Conservation (phyloP, 257 asterid species). For the Anisodus acutangulus region DNA sequence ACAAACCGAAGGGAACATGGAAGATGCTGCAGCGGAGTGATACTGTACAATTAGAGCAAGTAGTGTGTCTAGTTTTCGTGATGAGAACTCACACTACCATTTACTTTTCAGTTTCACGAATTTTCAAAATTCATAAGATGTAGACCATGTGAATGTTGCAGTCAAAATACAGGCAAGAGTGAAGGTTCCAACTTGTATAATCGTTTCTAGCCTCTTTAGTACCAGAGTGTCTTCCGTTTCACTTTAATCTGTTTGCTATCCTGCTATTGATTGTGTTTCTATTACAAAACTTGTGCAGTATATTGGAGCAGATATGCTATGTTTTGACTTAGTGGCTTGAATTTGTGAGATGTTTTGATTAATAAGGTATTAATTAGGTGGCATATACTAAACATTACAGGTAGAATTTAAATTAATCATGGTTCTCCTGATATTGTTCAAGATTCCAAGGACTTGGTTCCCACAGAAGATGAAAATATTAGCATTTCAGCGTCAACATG, state of each 20-base stretch:
- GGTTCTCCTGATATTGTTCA: neutral
- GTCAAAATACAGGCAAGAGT: slow-evolving; percentile 44
- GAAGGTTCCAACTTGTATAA: slow-evolving; percentile 35
- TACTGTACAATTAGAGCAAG: slow-evolving; percentile 26
- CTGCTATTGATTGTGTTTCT: neutral
- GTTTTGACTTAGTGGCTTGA: neutral
- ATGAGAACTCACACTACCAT: slow-evolving; percentile 27
- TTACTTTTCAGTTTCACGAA: slow-evolving; percentile 26
- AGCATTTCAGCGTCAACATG: neutral
- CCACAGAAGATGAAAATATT: neutral
- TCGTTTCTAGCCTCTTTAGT: slow-evolving; percentile 32
- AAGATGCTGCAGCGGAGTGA: slow-evolving; percentile 79
- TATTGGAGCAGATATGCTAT: neutral
- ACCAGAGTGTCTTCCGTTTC: slow-evolving; percentile 5
- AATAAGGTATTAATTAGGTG: neutral
- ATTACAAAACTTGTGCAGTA: neutral
- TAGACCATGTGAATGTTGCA: slow-evolving; percentile 38
- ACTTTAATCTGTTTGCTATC: neutral
- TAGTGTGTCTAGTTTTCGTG: slow-evolving; percentile 28
- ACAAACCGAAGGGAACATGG: slow-evolving; percentile 64
- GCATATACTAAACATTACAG: neutral
- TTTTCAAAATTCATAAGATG: slow-evolving; percentile 32
- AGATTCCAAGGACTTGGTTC: neutral
- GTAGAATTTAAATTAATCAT: neutral
- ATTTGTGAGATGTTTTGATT: neutral